Conservation (phyloP, 768 basidiomycete genomes). For the Tulasnella sp. region DNA sequence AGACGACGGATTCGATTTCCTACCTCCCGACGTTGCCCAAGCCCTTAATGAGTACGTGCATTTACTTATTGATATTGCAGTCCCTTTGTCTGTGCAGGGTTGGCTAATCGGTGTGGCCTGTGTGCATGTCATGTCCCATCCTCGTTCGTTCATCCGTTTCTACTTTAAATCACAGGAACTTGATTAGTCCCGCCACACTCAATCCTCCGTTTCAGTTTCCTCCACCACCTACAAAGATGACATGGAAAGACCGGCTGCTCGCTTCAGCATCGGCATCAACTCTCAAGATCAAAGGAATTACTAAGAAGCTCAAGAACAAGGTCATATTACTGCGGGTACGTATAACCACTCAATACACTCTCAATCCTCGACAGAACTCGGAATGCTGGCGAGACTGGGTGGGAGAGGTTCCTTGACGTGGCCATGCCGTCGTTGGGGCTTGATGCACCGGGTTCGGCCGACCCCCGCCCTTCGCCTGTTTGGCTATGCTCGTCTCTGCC, state of each 20-base stretch:
- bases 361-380: background rate
- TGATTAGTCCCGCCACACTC: background rate
- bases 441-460: background rate
- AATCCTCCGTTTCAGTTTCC: background rate
- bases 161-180: background rate
- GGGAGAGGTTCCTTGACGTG: background rate
- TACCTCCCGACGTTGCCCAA: background rate
- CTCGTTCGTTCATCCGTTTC: background rate
- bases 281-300: background rate
- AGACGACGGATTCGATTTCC: background rate
- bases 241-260: slow-evolving; percentile 2
- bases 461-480: background rate
- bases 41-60: background rate
- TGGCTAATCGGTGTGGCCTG: background rate
- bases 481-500: background rate
- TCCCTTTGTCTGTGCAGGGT: background rate
- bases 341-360: background rate
- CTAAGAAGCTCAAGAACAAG: slow-evolving; percentile 9
- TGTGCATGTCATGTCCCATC: background rate
- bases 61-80: background rate
- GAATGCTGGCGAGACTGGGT: background rate
- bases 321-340: slow-evolving; percentile 8
- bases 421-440: background rate
- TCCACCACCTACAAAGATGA: background rate
- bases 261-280: slow-evolving; percentile 7